Conservation (phyloP, 768 basidiomycete genomes). For the Gloeophyllum trabeum region DNA sequence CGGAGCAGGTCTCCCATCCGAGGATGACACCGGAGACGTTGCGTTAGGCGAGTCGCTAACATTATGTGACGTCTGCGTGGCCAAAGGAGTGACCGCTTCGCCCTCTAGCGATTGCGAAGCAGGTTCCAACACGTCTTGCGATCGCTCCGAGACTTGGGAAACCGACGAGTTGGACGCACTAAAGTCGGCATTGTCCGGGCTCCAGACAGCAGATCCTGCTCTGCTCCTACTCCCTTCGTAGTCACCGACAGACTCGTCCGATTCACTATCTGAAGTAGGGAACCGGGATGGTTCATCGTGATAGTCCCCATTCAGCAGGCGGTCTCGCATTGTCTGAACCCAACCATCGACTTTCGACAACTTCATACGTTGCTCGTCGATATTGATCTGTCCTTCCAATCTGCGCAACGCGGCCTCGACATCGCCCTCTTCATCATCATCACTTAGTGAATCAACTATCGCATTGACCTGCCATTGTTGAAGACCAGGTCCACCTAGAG, state of each 20-base stretch:
- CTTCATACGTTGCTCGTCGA: slow-evolving; percentile 56
- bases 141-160: no score
- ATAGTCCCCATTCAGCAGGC: slow-evolving; percentile 55
- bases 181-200: no score
- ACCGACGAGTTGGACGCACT: no score
- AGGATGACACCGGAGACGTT: neutral
- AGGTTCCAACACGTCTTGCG: no score
- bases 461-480: slow-evolving; percentile 82
- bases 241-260: slow-evolving; percentile 23
- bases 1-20: slow-evolving; percentile 34
- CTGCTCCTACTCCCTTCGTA: no score
- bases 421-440: slow-evolving; percentile 68
- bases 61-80: neutral
- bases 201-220: slow-evolving; percentile 14
- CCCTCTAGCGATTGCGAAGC: no score
- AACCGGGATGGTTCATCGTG: slow-evolving; percentile 49
- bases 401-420: slow-evolving; percentile 72
- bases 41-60: neutral
- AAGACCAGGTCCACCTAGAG: slow-evolving; percentile 32
- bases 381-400: slow-evolving; percentile 82
- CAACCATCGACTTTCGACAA: slow-evolving; percentile 73
- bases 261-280: slow-evolving; percentile 34
- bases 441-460: slow-evolving; percentile 57
- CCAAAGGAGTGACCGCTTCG: neutral
- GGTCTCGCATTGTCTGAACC: slow-evolving; percentile 62